Evolutionary conservation across 805 yeast species (phyloP).

Genomic region (Lachancea meyersii): DNA sequence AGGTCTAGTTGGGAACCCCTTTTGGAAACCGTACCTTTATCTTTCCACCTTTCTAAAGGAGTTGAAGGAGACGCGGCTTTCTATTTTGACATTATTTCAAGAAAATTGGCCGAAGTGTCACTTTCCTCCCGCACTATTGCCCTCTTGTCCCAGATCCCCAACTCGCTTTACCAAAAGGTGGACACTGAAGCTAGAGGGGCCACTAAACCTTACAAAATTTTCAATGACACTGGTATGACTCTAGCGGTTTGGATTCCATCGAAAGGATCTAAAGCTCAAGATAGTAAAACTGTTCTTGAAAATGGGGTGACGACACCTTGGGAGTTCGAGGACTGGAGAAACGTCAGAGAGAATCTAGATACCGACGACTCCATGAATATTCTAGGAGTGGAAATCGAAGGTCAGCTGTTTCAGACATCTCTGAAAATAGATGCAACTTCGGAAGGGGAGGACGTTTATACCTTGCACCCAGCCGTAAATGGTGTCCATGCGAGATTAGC

Average conservation of each 20-base stretch:
- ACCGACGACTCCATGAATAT: conserved; percentile 55
- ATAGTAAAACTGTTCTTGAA: conserved; percentile 33
- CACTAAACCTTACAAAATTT: conserved; percentile 72
- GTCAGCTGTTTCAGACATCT: conserved; percentile 49
- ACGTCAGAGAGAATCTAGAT: conserved; percentile 70
- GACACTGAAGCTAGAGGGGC: conserved; percentile 63
- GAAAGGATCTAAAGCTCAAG: conserved; percentile 21
- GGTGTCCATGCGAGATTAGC: conserved; percentile 68
- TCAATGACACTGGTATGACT: conserved; percentile 80
- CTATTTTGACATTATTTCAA: conserved; percentile 63
- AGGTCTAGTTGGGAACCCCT: conserved; percentile 94
- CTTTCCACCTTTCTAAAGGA: conserved; percentile 56
- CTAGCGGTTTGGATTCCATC: conserved; percentile 77
- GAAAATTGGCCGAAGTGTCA: conserved; percentile 71
- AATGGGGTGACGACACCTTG: conserved; percentile 58
- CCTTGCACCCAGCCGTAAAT: conserved; percentile 53
- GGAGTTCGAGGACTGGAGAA: conserved; percentile 94
- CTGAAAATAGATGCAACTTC: conserved; percentile 59
- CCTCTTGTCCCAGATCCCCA: conserved; percentile 60
- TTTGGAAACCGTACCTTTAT: conserved; percentile 79
- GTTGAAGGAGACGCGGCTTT: conserved; percentile 43
- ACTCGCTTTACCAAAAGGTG: conserved; percentile 47
- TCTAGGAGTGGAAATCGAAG: conserved; percentile 56
- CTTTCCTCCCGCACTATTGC: conserved; percentile 78
- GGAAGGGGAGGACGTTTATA: conserved; percentile 77